A percentile compares a stretch with the other conserved stretches of the same genome.
Evolutionary conservation across 2,329 filamentous ascomycete genomes (phyloP).

Genomic region (Ascosphaera aggregata): DNA sequence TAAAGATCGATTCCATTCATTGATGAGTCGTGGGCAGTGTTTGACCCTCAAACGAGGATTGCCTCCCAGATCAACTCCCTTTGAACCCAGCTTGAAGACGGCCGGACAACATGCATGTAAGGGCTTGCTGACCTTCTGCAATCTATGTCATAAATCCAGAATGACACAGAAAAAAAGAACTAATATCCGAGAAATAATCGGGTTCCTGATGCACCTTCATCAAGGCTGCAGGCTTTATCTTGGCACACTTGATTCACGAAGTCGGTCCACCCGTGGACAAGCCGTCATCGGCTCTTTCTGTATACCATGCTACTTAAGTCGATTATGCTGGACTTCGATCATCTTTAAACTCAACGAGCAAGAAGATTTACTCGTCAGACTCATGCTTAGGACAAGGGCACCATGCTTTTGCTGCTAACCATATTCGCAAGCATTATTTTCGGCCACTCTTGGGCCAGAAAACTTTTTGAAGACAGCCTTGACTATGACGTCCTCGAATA

Average conservation of each 20-base stretch:
- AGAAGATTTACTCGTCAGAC: no score
- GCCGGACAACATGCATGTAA: no score
- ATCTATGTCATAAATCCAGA: not conserved
- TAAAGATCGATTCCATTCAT: not conserved
- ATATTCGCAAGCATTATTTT: slow-evolving; percentile 12
- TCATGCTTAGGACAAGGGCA: no score
- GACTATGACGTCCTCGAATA: slow-evolving; percentile 16
- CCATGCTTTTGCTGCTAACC: slow-evolving; percentile 3
- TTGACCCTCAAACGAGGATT: no score
- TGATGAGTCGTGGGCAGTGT: not conserved
- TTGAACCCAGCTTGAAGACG: no score
- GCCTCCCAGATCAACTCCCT: no score
- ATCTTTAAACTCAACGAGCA: no score
- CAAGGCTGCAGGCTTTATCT: not conserved
- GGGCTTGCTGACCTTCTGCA: not conserved
- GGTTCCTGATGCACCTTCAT: not conserved
- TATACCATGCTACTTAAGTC: no score
- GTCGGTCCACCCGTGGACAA: no score
- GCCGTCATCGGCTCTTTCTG: no score
- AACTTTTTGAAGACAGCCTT: slow-evolving; percentile 5
- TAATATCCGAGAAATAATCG: not conserved
- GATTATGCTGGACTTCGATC: no score
- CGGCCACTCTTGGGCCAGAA: slow-evolving; percentile 7
- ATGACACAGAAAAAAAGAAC: not conserved
- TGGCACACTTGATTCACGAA: not conserved